phyloP scores from a whole-genome alignment of 129 eudicot genomes.

The Apium graveolens region DNA sequence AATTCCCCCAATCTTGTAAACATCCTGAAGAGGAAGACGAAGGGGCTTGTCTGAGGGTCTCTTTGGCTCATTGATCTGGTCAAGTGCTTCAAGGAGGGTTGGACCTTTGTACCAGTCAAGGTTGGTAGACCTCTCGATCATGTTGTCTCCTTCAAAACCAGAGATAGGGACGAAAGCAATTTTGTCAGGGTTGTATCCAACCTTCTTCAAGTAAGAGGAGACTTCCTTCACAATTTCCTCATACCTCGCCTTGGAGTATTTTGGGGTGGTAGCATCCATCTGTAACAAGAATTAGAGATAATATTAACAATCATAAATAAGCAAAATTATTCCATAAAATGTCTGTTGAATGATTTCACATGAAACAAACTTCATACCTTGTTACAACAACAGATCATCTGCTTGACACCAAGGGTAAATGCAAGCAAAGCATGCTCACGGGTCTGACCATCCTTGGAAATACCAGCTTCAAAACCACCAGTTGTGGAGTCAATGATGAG shows the following conservation, averaged over 20 bases:
- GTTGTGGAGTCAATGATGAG: constrained; percentile 33
- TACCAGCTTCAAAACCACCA: constrained; percentile 23
- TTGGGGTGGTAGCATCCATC: constrained; percentile 19
- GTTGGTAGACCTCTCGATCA: constrained; percentile 19
- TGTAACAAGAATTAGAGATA: not conserved
- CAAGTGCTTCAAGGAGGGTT: constrained; percentile 18
- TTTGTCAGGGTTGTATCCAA: constrained; percentile 13
- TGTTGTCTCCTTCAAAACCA: constrained; percentile 16
- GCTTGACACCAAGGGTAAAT: constrained; percentile 23
- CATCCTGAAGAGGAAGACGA: constrained; percentile 17
- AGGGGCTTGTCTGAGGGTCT: constrained; percentile 21
- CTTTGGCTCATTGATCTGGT: constrained; percentile 17
- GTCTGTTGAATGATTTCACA: too few species aligned
- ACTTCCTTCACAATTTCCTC: constrained; percentile 22
- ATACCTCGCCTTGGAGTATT: constrained; percentile 15
- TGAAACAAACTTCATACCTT: not conserved
- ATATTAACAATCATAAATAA: not conserved
- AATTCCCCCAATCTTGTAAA: constrained; percentile 19
- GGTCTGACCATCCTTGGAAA: constrained; percentile 21
- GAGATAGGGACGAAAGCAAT: constrained; percentile 15
- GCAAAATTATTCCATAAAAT: too few species aligned
- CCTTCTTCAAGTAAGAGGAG: constrained; percentile 18
- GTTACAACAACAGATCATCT: constrained; percentile 22
- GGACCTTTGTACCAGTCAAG: constrained; percentile 22
- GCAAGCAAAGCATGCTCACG: constrained; percentile 24